Evolutionary conservation across 2,329 filamentous ascomycete genomes (phyloP), one percentile per base, ranked within the genome.

Genomic region (Sporothrix sp.): DNA sequence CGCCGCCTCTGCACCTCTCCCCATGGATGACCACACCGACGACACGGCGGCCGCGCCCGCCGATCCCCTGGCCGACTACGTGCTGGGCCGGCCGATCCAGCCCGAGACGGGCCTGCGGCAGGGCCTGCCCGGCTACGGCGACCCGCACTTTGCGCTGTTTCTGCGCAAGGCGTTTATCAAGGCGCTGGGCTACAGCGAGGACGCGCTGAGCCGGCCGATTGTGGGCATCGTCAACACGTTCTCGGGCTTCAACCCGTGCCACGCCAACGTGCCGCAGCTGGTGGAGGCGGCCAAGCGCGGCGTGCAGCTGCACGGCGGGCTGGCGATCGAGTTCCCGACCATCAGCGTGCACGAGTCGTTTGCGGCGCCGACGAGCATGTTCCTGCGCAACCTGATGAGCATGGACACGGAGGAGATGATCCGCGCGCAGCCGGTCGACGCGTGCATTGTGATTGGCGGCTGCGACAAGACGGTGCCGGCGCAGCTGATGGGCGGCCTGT

Each of bases 381-480:
- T 80, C 50, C 60, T 87, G 43, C 66, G 84, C 28, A 87, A 87
- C 56, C 60, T 87, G 51, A 87, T 88, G 84, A 82, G 79, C 57
- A 85, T 87, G 81, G 84, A 87, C 60, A 87, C 84, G 0, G 84
- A 87, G 62, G 84, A 87, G 67, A 87, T 87, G 84, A 80, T 87
- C 48, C 70, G 70, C 38, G 83, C 82, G 0, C 84, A 87, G 63
- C 84, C 84, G 0, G 71, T 84, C 14, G 84, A 88, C 64, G 78
- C 80, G 0, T 78, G 79, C 9, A 73, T 85, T 13, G 70, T 84
- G 56, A 81, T 87, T 57, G 83, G 83, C 43, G 82, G 84, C 0
- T 87, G 84, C 57, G 84, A 87, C 60, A 87, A 87, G 65, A 87
- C 83, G 0, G 79, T 81, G 0, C 83, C 83, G 0, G 84, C 84